These are phyloP conservation scores for Pezicula carpinea DNA, from an alignment of 2,329 filamentous ascomycete genomes.

Conservation along the genomic window DNA sequence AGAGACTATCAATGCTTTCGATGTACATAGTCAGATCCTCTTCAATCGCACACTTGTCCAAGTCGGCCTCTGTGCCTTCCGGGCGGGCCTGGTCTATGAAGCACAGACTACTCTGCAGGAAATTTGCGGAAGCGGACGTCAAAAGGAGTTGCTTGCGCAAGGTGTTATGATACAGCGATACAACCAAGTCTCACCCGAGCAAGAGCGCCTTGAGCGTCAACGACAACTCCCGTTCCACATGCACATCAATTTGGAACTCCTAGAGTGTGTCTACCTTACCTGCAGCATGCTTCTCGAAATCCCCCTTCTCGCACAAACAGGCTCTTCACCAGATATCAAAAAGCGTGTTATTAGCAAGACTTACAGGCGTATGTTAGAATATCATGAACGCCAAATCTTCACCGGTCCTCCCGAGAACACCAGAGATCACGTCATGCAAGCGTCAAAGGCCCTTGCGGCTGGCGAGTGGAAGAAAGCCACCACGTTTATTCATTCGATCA, in stretches of 20 bases:
- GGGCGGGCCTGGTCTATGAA: slow-evolving; percentile 93
- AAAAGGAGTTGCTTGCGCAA: slow-evolving; percentile 96
- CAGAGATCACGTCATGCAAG: slow-evolving; percentile 98
- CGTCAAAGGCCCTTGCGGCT: slow-evolving; percentile 90
- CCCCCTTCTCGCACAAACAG: slow-evolving; percentile 91
- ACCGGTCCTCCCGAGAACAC: slow-evolving; percentile 98
- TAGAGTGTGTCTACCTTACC: slow-evolving; percentile 97
- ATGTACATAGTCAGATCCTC: slow-evolving; percentile 94
- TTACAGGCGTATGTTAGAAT: slow-evolving; percentile 97
- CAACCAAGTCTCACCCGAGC: slow-evolving; percentile 92
- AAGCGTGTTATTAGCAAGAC: slow-evolving; percentile 99
- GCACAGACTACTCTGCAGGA: slow-evolving; percentile 97
- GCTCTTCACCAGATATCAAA: slow-evolving; percentile 93
- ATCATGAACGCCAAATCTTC: slow-evolving; percentile 99
- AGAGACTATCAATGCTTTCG: slow-evolving; percentile 94
- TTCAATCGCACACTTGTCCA: slow-evolving; percentile 98
- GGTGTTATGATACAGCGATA: slow-evolving; percentile 98
- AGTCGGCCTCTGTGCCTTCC: slow-evolving; percentile 97
- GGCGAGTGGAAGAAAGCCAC: slow-evolving; percentile 98
- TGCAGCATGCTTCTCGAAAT: slow-evolving; percentile 99
- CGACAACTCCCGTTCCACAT: slow-evolving; percentile 99
- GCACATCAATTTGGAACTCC: slow-evolving; percentile 98
- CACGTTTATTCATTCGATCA: slow-evolving; percentile 92
- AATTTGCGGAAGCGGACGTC: slow-evolving; percentile 93
- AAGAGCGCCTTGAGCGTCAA: slow-evolving; percentile 95